Evolutionary conservation across 208 protist genomes (phyloP).

Genomic region (Trypanosoma melophagium): DNA sequence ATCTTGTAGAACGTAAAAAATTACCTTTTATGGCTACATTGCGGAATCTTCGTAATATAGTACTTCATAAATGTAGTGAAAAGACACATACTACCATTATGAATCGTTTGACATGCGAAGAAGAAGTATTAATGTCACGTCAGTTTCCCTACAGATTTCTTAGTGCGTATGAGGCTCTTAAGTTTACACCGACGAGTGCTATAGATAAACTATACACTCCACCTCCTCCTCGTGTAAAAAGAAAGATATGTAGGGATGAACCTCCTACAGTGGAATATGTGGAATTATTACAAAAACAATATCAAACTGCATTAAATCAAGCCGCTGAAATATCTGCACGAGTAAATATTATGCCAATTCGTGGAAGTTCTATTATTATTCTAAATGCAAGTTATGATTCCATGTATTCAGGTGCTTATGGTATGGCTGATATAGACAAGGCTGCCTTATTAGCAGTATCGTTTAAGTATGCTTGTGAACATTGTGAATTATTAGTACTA

Average conservation of each 20-base stretch:
- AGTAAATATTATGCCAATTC: slow-evolving; percentile 90
- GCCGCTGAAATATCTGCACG: slow-evolving; percentile 74
- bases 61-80: slow-evolving; percentile 60
- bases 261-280: background rate
- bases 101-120: slow-evolving; percentile 42
- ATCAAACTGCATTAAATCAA: slow-evolving; percentile 68
- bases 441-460: slow-evolving; percentile 83
- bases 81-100: slow-evolving; percentile 62
- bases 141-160: slow-evolving; percentile 95
- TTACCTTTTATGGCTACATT: slow-evolving; percentile 96
- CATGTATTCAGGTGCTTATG: slow-evolving; percentile 31
- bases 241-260: slow-evolving; percentile 4
- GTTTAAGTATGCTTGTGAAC: slow-evolving; percentile 87
- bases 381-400: slow-evolving; percentile 39
- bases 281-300: slow-evolving; percentile 35
- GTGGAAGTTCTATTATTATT: slow-evolving; percentile 85
- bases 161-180: slow-evolving; percentile 88
- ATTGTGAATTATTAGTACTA: slow-evolving; percentile 60
- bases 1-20: slow-evolving; percentile 69
- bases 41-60: slow-evolving; percentile 94
- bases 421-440: slow-evolving; percentile 44
- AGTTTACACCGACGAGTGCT: slow-evolving; percentile 22
- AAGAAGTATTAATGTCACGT: slow-evolving; percentile 67
- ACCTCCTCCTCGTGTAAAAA: too few species aligned
- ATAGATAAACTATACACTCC: background rate